Evolutionary conservation across 169 alveolate genomes (phyloP), one percentile per base, ranked within the genome.

Genomic region (Ichthyophthirius multifiliis): DNA sequence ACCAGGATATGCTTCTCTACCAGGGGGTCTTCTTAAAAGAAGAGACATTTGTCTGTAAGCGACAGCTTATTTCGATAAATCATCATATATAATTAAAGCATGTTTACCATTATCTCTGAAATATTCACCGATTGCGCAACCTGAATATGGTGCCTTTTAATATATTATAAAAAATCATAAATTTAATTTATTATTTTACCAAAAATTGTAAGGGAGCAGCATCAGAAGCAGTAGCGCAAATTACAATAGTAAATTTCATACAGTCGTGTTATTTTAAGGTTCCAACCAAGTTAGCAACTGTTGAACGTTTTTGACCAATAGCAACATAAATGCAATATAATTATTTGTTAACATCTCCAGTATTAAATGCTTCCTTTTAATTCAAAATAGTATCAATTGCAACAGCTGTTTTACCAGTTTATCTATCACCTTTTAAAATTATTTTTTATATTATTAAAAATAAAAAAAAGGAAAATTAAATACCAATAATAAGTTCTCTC

Each of bases 181-280:
- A 2, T 3, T 23, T 0, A 9, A 62, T 18, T 23, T 30, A 0
- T 5, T 62, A 32, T 5, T 32, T 64, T 64, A 64, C 75, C 63
- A 98, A 91, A 90, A 96, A 98, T 94, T 98, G 99, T 62, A 98
- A 91, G 27, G 99, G 99, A 13, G 99, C 99, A 27, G 99, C 99
- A 89, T 98, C 99, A 10, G 99, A 97, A n/a, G 99, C 99, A n/a
- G 99, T 98, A 45, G 99, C 99, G 43, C 99, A 99, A 20, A 98
- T 98, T 45, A 98, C 94, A 18, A 95, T 96, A 47, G 99, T 93
- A 94, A 97, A 97, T 83, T 97, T 94, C 93, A 98, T 84, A 65
- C 98, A 97, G 65, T 94, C 98, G 81, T 94, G 78, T 45, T 96
- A 93, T 75, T 93, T 94, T 18, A 97, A 87, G 7, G 93, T 87